Conservation (phyloP, 2,329 filamentous ascomycete genomes). For the Colletotrichum tabaci region DNA sequence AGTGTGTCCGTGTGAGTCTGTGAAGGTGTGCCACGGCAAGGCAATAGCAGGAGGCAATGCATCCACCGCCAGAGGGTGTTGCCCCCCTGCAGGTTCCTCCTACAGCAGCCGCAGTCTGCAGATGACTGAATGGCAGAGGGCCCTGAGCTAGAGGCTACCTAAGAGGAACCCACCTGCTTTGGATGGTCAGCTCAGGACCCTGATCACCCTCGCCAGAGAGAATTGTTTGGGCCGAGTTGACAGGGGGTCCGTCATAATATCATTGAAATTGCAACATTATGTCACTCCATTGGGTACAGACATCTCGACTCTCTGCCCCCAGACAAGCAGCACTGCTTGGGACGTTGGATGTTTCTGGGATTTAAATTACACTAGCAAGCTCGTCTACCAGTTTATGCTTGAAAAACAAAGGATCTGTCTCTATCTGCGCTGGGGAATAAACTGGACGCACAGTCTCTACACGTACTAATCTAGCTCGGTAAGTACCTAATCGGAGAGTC, state of each 20-base stretch:
- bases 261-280: constrained; percentile 27
- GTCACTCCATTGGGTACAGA: constrained; percentile 25
- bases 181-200: constrained; percentile 31
- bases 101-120: constrained; percentile 6
- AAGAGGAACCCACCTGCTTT: constrained; percentile 23
- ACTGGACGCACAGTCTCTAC: neutral
- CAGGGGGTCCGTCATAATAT: neutral
- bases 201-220: constrained; percentile 12
- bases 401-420: neutral
- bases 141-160: neutral
- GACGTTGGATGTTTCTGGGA: constrained; percentile 17
- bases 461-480: neutral
- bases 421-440: neutral
- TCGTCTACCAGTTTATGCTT: constrained; percentile 28
- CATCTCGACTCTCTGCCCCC: neutral
- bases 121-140: neutral
- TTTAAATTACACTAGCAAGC: constrained; percentile 13
- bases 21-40: neutral
- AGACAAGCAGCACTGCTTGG: neutral
- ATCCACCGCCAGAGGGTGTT: neutral
- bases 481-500: too few species aligned
- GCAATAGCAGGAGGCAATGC: constrained; percentile 31
- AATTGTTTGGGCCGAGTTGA: constrained; percentile 12
- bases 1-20: neutral
- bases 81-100: constrained; percentile 30